Conservation (phyloP, 2,329 filamentous ascomycete species). For the Fusarium anguioides region DNA sequence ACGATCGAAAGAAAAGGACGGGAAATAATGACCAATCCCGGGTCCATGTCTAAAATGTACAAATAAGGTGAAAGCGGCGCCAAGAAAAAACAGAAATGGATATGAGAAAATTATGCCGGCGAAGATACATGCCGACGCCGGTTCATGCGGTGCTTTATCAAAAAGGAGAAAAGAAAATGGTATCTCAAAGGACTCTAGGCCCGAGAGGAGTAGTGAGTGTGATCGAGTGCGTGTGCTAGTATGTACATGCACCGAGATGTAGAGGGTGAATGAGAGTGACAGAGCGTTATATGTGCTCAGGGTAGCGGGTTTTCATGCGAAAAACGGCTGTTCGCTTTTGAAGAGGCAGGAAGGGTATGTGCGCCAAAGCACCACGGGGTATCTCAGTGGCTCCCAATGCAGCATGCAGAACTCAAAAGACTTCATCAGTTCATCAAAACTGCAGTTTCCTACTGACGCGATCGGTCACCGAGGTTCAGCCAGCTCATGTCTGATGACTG, state of each 20-base stretch:
- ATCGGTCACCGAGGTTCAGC: conserved; percentile 74
- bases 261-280: conserved; percentile 20
- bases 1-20: conserved; percentile 36
- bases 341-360: conserved; percentile 9
- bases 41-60: conserved; percentile 52
- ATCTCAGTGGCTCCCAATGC: conserved; percentile 32
- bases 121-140: conserved; percentile 45
- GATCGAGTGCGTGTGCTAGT: conserved; percentile 21
- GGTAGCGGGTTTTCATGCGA: conserved; percentile 1
- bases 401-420: conserved; percentile 24
- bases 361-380: conserved; percentile 31
- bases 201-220: conserved; percentile 32
- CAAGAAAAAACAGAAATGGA: conserved; percentile 40
- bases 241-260: conserved; percentile 31
- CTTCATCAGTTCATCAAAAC: conserved; percentile 36
- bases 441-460: conserved; percentile 40
- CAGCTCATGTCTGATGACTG: conserved; percentile 79
- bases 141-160: conserved; percentile 43
- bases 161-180: conserved; percentile 38
- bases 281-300: conserved; percentile 29
- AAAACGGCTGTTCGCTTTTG: conserved; percentile 8
- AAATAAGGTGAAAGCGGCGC: conserved; percentile 41
- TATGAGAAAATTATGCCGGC: conserved; percentile 51
- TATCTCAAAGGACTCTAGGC: conserved; percentile 28
- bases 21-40: conserved; percentile 45